These are phyloP conservation scores for Nakazawaea populi DNA, from an alignment of 805 yeast species.

Conservation along the genomic window DNA sequence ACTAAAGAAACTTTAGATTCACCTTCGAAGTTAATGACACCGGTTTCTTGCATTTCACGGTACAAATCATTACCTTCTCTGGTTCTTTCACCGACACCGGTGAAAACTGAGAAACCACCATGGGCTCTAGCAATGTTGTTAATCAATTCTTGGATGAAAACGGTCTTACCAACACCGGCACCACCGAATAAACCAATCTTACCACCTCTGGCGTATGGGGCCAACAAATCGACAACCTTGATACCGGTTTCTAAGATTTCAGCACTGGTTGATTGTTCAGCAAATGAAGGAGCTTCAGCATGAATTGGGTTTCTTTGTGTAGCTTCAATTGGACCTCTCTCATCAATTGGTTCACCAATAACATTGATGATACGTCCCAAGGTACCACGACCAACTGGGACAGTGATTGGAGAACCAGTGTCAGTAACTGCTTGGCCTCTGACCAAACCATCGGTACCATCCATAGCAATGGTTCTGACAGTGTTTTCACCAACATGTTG, in stretches of 20 bases:
- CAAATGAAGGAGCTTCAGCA: slow-evolving; percentile 95
- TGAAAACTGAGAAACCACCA: slow-evolving; percentile 99
- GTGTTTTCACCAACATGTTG: slow-evolving; percentile 99
- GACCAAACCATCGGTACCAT: slow-evolving; percentile 99
- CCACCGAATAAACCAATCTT: slow-evolving; percentile 99
- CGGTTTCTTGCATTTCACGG: slow-evolving; percentile 99
- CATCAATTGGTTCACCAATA: slow-evolving; percentile 99
- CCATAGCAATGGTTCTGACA: slow-evolving; percentile 99
- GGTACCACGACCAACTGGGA: slow-evolving; percentile 99
- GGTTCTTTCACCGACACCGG: slow-evolving; percentile 99
- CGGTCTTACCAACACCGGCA: slow-evolving; percentile 99
- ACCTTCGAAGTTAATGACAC: slow-evolving; percentile 99
- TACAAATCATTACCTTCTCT: slow-evolving; percentile 99
- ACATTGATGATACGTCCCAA: slow-evolving; percentile 98
- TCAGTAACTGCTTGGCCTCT: slow-evolving; percentile 91
- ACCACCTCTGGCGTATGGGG: slow-evolving; percentile 99
- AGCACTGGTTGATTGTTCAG: slow-evolving; percentile 95
- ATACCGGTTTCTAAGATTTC: slow-evolving; percentile 99
- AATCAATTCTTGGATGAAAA: slow-evolving; percentile 98
- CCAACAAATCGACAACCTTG: slow-evolving; percentile 97
- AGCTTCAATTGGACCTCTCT: slow-evolving; percentile 96
- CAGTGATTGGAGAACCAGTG: slow-evolving; percentile 98
- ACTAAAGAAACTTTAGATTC: slow-evolving; percentile 99
- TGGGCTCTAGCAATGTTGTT: slow-evolving; percentile 99
- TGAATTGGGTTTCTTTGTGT: slow-evolving; percentile 96